Percentiles rank a stretch among this genome's conserved stretches.
These are phyloP conservation scores for Cryomyces antarcticus DNA, from an alignment of 495 filamentous ascomycete species.

Conservation along the genomic window DNA sequence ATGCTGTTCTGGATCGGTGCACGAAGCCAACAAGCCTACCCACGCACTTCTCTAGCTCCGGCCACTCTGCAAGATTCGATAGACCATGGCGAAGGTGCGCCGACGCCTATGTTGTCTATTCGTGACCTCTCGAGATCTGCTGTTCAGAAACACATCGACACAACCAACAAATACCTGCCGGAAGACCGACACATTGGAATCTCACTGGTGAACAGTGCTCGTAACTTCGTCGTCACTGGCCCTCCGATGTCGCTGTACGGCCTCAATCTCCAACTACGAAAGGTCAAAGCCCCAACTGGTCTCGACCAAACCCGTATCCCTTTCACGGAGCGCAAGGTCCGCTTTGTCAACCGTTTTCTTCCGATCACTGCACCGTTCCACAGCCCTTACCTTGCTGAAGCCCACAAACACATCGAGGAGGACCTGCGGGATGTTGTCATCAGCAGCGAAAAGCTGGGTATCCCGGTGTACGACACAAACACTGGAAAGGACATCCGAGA, in stretches of 20 bases:
- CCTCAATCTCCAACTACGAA: conserved; percentile 78
- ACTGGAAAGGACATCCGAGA: conserved; percentile 61
- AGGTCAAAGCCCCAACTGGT: conserved; percentile 91
- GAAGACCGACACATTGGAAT: conserved; percentile 83
- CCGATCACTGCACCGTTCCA: conserved; percentile 97
- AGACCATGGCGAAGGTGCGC: conserved; percentile 79
- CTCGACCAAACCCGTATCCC: conserved; percentile 90
- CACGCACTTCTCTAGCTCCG: conserved; percentile 81
- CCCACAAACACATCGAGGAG: conserved; percentile 58
- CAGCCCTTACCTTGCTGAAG: conserved; percentile 71
- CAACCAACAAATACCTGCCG: conserved; percentile 88
- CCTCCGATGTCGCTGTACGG: conserved; percentile 91
- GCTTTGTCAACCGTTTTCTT: conserved; percentile 91
- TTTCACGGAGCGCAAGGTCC: conserved; percentile 83
- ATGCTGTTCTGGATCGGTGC: conserved; percentile 99
- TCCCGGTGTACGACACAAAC: conserved; percentile 76
- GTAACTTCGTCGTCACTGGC: conserved; percentile 92
- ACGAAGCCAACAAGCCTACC: conserved; percentile 95
- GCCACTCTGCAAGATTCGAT: conserved; percentile 80
- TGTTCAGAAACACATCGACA: conserved; percentile 85
- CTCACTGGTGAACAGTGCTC: conserved; percentile 86
- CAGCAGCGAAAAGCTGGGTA: conserved; percentile 41
- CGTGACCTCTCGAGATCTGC: conserved; percentile 69
- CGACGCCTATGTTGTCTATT: conserved; percentile 95
- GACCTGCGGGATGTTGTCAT: conserved; percentile 71